Evolutionary conservation across 352 stramenopile species (phyloP).

Genomic region (Globisporangium uncinulatum): DNA sequence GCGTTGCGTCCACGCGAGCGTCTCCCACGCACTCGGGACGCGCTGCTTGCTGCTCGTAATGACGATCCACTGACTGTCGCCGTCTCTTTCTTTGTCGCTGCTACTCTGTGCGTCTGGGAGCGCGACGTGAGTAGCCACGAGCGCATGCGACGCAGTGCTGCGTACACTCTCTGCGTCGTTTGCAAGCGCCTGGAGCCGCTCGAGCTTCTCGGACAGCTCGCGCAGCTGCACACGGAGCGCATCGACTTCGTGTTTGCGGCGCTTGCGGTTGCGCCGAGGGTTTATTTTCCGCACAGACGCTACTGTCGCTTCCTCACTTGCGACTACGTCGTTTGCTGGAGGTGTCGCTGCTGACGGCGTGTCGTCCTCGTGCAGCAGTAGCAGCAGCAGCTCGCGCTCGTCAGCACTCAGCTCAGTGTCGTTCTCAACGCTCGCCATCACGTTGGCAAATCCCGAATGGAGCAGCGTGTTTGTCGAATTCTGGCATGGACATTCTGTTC

Average conservation of each 20-base stretch:
- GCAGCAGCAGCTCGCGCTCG: conserved; percentile 4
- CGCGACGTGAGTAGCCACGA: conserved; percentile 2
- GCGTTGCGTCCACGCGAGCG: conserved; percentile 25
- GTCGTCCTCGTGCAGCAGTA: neutral
- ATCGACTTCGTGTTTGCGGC: conserved; percentile 9
- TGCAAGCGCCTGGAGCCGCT: neutral
- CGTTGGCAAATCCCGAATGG: neutral
- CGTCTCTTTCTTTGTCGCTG: neutral
- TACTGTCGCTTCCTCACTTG: neutral
- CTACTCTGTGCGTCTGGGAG: neutral
- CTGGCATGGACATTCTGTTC: too few relatives aligned
- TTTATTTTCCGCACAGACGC: neutral
- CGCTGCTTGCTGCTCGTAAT: neutral
- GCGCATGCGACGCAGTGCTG: neutral
- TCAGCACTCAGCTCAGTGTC: neutral
- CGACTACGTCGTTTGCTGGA: neutral
- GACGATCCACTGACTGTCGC: conserved; percentile 3
- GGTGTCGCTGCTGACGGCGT: neutral
- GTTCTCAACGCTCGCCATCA: neutral
- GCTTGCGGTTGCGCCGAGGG: conserved; percentile 9
- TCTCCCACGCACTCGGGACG: conserved; percentile 19
- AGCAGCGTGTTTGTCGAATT: too few relatives aligned
- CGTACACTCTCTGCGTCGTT: neutral
- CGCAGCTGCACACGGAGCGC: conserved; percentile 2
- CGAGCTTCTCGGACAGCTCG: conserved; percentile 1